Evolutionary conservation across 768 basidiomycete genomes (phyloP), one percentile per base, ranked within the genome.

Genomic region (Auricularia sp.): DNA sequence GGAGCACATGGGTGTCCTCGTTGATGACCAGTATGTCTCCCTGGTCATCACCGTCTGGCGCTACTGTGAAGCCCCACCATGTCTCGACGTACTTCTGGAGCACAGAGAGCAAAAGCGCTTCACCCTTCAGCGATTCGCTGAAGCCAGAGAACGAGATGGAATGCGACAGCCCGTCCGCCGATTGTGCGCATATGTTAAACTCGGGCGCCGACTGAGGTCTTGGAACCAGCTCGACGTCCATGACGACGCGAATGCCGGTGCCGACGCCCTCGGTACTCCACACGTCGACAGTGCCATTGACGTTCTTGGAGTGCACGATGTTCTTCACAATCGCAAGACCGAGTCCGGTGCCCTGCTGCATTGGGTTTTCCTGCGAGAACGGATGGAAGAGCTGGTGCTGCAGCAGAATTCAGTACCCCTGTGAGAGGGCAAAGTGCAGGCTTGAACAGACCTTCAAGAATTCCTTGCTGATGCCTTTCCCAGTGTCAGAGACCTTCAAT

Each of bases 381-480:
- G 95, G 95, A 69, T 96, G 95, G 78, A 97, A 98, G 4, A 98
- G 80, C 76, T 95, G 92, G 70, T 97, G 94, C 89, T 90, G 68
- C 3, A 65, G 24, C 34, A 29, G 3, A 39, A 64, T 29, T 39
- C 35, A 45, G 39, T 37, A 13, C 6, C 36, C 7, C 54, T 33
- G 5, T n/a, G 34, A 3, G 1, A 65, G 3, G 29, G 29, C 21
- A 18, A 24, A 63, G 34, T 65, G 54, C 66, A 7, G 39, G 13
- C 39, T 42, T 2, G 29, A 29, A 29, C 29, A 29, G 2, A 89
- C 91, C 83, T 93, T 92, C 66, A 96, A 77, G 75, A 98, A 98
- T 66, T 90, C 88, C 69, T 90, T 90, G 72, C 91, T 94, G 67
- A 98, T 98, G 29, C 94, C 94, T 83, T 95, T 98, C 61, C 94